Base-by-base conservation (phyloP, 2,329 filamentous ascomycete genomes). In the Pseudocercospora fijiensis region DNA sequence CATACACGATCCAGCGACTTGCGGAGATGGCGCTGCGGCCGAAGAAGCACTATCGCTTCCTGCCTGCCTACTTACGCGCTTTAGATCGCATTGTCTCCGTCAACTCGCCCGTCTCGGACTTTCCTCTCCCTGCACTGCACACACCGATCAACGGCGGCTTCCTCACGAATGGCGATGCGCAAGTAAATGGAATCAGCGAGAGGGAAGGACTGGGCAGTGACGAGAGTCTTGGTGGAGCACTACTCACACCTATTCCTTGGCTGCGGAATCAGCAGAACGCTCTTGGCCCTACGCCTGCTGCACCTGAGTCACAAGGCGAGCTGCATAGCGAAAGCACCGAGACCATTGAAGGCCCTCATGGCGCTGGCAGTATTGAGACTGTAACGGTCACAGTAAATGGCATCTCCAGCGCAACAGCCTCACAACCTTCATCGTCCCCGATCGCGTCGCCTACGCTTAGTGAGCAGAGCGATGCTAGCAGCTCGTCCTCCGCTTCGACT, bases 241-340 rank as follows among this genome's bases (percentile, higher is more conserved):
- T 97, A 18, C 82, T 99, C 57, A 98, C 94, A 0, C 95, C 94
- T 0, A 98, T 99, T 62, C 91, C 93, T 0, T 99, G 95, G 95
- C 80, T 98, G 57, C 67, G 72, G 13, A 69, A 71, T 55, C 66
- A 69, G 58, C 58, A 60, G 27, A 63, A 62, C 20, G 41, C 68
- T 11, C 37, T 66, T 20, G 60, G 61, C 1, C 61, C 62, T 13
- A 58, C 65, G 8, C 55, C 65, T 10, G 27, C 65, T 20, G 51
- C 64, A 26, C 41, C 55, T n/a, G 68, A 65, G 2, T 77, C 70
- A 62, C 72, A 70, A 71, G 78, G 72, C 28, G 86, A 89, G 70
- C 81, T 90, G 20, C 85, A 86, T 68, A 91, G 88, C 41, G 90
- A 93, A 75, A 87, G 85, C 75, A 92, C 89, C 0, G 88, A 92